A percentile compares a stretch with the other conserved stretches of the same genome.
Conservation (phyloP, 139 green algal species). For the Diplosphaera chodatii region DNA sequence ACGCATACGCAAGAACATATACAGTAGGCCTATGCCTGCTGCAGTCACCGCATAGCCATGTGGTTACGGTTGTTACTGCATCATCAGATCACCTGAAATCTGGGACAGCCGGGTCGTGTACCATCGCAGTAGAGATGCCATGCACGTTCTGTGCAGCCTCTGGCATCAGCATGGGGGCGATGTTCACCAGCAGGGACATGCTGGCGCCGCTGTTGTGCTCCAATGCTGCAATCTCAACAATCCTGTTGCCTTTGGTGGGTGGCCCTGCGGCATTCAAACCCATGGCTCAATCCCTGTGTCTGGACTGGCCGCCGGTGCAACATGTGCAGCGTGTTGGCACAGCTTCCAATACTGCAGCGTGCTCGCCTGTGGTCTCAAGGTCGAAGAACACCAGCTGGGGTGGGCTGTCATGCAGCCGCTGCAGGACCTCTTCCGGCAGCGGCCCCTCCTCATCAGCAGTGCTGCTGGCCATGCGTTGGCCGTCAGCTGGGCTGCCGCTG, state of each 20-base stretch:
- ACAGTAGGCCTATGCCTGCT: too few relatives aligned
- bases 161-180: not conserved
- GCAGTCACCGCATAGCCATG: too few relatives aligned
- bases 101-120: conserved; percentile 1
- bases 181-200: conserved; percentile 22
- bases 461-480: too few relatives aligned
- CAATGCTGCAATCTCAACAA: conserved; percentile 44
- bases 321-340: too few relatives aligned
- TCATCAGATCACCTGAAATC: not conserved
- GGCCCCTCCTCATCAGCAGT: not conserved
- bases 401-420: not conserved
- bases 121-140: conserved; percentile 22
- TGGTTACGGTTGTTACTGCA: too few relatives aligned
- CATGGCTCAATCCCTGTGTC: too few relatives aligned
- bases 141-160: conserved; percentile 1
- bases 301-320: too few relatives aligned
- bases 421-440: not conserved
- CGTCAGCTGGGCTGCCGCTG: too few relatives aligned
- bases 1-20: too few relatives aligned
- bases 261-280: conserved; percentile 1
- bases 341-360: too few relatives aligned
- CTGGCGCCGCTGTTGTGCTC: not conserved
- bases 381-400: conserved; percentile 34
- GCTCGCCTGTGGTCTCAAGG: conserved; percentile 45
- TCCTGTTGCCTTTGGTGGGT: not conserved